Evolutionary conservation across 257 asterid genomes (phyloP), one percentile per base, ranked within the genome.

Genomic region (Solanum verrucosum): DNA sequence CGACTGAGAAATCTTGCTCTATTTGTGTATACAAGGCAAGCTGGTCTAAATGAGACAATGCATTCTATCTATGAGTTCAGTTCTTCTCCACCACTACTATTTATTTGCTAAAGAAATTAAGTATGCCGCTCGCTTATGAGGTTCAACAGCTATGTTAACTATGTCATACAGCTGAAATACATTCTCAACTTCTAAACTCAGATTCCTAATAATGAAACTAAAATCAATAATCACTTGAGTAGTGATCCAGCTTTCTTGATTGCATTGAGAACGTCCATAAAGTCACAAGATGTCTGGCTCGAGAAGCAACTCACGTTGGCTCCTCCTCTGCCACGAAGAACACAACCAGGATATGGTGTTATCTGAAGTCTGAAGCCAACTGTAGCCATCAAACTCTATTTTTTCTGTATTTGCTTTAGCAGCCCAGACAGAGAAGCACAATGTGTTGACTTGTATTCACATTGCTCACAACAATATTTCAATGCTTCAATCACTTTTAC

Each of bases 401-500:
- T 87, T 91, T 94, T 95, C 91, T 91, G 92, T 85, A 97, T 95
- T 89, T 96, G 99, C 95, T 93, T 95, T 40, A 96, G 92, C 84
- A 96, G 93, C 67, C 91, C 94, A 72, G 98, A 90, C 5, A 97
- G 95, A 1, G 99, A 96, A 87, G 95, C 99, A 85, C 99, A 97
- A 89, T 97, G 99, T 25, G 98, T 97, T 21, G 99, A 97, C 92
- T 95, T 93, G 73, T 96, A 71, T 71, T 94, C 93, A 77, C 99
- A 96, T 78, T 96, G 94, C 90, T 95, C 98, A 84, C 99, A 97
- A 93, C 99, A 97, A 31, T 77, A 89, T 77, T 95, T 96, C 90
- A 97, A 92, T 91, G 88, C 70, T 90, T 96, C 97, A 60, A 96
- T 96, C 77, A 90, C 99, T 91, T 89, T 94, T 23, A 93, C 88